These are phyloP conservation scores for Platanthera guangdongensis DNA, from an alignment of 106 monocot species.

Conservation along the genomic window DNA sequence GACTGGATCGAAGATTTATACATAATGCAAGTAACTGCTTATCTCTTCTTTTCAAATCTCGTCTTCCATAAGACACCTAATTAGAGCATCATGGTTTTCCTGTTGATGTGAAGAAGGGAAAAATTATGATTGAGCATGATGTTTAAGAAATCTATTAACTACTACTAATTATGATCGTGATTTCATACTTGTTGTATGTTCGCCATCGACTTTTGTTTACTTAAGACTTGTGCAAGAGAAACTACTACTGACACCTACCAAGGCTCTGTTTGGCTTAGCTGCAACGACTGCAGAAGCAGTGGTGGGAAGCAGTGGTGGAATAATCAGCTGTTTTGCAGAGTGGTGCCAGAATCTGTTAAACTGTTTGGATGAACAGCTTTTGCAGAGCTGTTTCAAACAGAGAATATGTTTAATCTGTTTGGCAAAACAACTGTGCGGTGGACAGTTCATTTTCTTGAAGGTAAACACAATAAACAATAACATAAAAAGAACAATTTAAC, in stretches of 20 bases:
- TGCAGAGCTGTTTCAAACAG: no score
- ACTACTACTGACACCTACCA: slow-evolving; percentile 30
- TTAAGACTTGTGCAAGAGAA: slow-evolving; percentile 34
- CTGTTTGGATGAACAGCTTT: no score
- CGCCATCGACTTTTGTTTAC: slow-evolving; percentile 77
- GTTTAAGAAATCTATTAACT: neutral
- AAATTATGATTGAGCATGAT: neutral
- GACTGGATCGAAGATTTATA: slow-evolving; percentile 88
- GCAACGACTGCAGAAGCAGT: no score
- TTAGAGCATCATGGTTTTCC: slow-evolving; percentile 90
- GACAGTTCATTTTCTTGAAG: no score
- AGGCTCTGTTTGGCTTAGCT: no score
- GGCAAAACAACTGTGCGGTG: no score
- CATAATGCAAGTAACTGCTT: slow-evolving; percentile 64
- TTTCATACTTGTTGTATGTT: slow-evolving; percentile 70
- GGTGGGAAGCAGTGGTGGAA: no score
- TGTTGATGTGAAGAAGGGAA: slow-evolving; percentile 12
- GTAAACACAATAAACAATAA: no score
- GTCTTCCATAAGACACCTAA: slow-evolving; percentile 79
- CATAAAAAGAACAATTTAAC: no score
- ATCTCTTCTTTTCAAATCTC: slow-evolving; percentile 59
- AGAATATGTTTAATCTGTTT: no score
- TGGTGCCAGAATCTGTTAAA: no score
- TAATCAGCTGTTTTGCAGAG: no score
- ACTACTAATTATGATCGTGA: neutral